Percentiles rank a stretch among this genome's conserved stretches.
phyloP scores from a whole-genome alignment of 139 green algal genomes.

The Volvox africanus region DNA sequence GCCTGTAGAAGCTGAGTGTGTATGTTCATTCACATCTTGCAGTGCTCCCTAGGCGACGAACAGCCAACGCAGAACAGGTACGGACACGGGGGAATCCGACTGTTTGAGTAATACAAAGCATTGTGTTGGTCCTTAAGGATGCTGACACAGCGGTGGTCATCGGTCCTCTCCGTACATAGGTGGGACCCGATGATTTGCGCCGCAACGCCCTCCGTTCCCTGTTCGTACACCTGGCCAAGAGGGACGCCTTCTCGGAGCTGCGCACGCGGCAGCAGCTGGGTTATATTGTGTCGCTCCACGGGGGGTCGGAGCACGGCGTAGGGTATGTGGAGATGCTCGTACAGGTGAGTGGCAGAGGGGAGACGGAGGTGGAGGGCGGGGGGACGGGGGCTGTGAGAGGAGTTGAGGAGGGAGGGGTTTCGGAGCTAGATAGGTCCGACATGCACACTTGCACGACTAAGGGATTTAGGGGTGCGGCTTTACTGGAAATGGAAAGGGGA shows the following conservation, averaged over 20 bases:
- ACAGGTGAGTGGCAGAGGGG: conserved; percentile 31
- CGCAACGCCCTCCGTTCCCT: conserved; percentile 84
- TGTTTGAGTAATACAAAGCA: not conserved
- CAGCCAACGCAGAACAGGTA: too few relatives aligned
- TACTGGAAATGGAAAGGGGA: too few relatives aligned
- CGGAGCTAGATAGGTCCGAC: not conserved
- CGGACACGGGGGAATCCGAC: not conserved
- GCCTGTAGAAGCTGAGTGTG: too few relatives aligned
- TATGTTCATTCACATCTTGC: too few relatives aligned
- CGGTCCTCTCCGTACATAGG: conserved; percentile 55
- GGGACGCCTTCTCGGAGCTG: conserved; percentile 89
- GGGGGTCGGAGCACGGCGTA: conserved; percentile 33
- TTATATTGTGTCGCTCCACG: conserved; percentile 59
- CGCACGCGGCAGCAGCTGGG: conserved; percentile 84
- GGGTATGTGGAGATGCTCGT: conserved; percentile 53
- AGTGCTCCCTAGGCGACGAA: too few relatives aligned
- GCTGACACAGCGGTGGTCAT: not conserved
- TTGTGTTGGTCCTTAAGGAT: too few relatives aligned
- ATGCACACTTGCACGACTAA: not conserved
- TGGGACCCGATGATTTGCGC: conserved; percentile 75
- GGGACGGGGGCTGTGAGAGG: not conserved
- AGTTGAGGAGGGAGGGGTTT: not conserved
- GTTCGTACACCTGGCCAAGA: conserved; percentile 82
- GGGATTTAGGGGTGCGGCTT: too few relatives aligned
- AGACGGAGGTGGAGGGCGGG: not conserved